Evolutionary conservation across 192 early-diverging fungal genomes (phyloP), one percentile per base, ranked within the genome.

Genomic region (Coemansia guatemalensis): DNA sequence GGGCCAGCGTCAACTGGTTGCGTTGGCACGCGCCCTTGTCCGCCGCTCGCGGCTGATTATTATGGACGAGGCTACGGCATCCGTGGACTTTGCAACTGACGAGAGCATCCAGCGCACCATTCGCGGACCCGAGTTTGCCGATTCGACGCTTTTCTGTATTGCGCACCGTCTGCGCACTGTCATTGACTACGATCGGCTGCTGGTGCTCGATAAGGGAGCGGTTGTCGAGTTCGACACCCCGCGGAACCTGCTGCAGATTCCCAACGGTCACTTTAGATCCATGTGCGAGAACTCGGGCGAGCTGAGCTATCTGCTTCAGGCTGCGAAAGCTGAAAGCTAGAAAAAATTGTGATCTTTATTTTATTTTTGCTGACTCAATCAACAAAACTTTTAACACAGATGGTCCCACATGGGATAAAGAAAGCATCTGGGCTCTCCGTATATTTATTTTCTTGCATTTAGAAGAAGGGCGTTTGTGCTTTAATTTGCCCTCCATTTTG

Each of bases 91-190:
- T 73, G 83, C 86, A 49, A 95, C 93, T 0, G 97, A 99, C 71
- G 84, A 84, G 18, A 82, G 84, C 49, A 96, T 98, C 66, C 96
- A 98, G 75, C 72, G 74, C 24, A 93, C 95, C 0, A 95, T 99
- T 60, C 89, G 94, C 26, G 69, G 78, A 20, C 83, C 89, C 41
- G 85, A 88, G 61, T 92, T 95, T 71, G 73, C 75, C 24, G 65
- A 88, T 56, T 84, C 87, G 0, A 90, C 96, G 1, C 60, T 99
- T 35, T 73, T 99, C 25, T 89, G 87, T 35, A 93, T 99, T 71
- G 96, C 96, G 0, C 96, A 98, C 65, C 86, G 95, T n/a, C 69
- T 95, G 51, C 82, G 87, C 44, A 95, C 94, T 0, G 87, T 96
- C 52, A 90, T 89, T 6, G 91, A 90, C 65, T 94, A 92, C 62